A percentile compares a stretch with the other conserved stretches of the same genome.
These are phyloP conservation scores for Thalassiosira hispida DNA, from an alignment of 352 stramenopile species.

Conservation along the genomic window DNA sequence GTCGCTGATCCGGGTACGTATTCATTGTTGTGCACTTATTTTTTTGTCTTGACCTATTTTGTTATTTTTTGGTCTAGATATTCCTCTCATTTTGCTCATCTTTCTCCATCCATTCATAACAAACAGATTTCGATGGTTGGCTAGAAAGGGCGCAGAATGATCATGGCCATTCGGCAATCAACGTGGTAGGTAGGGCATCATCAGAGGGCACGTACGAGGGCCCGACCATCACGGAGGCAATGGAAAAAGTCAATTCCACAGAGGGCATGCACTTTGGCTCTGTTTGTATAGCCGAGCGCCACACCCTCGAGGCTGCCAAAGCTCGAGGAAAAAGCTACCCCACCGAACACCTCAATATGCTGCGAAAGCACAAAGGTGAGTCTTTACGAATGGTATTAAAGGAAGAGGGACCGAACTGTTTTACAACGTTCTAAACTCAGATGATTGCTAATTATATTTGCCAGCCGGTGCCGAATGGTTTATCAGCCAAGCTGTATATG, in stretches of 20 bases:
- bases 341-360: conserved; percentile 74
- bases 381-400: too few relatives aligned
- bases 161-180: conserved; percentile 59
- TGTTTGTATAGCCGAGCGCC: conserved; percentile 77
- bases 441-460: too few relatives aligned
- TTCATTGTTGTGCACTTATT: too few relatives aligned
- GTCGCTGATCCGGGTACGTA: conserved; percentile 66
- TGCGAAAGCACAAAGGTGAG: conserved; percentile 71
- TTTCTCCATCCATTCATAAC: too few relatives aligned
- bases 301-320: conserved; percentile 66
- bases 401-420: too few relatives aligned
- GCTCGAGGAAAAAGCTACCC: conserved; percentile 46
- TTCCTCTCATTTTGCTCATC: too few relatives aligned
- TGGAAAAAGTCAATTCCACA: conserved; percentile 34
- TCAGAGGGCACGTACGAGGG: conserved; percentile 47
- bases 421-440: too few relatives aligned
- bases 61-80: too few relatives aligned
- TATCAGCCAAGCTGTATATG: conserved; percentile 75
- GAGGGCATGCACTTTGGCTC: conserved; percentile 67
- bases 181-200: conserved; percentile 63
- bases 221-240: conserved; percentile 59
- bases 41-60: too few relatives aligned
- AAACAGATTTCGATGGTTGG: conserved; percentile 68
- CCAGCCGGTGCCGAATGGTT: conserved; percentile 78
- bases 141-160: conserved; percentile 48